Base-by-base conservation (phyloP, 306 rosid genomes). In the Cicer chorassanicum region DNA sequence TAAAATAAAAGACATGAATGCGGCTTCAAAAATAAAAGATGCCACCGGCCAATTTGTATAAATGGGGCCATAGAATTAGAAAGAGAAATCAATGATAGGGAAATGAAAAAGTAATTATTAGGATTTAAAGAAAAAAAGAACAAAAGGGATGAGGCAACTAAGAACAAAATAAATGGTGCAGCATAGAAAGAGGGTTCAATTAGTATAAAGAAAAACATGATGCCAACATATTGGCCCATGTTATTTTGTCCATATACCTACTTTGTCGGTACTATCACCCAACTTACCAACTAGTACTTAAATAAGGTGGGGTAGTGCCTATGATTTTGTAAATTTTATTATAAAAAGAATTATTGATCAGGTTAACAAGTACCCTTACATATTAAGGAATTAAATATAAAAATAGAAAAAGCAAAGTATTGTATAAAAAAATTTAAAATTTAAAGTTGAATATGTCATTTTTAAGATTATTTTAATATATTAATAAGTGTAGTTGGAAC, bases 191-290 rank as follows among this genome's bases (percentile, higher is more conserved):
- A 68, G 66, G 67, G 80, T 77, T 82, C 60, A 83, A 83, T 65
- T 70, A 3, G 74, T 86, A 87, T 39, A 45, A 80, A 70, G 84
- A 68, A 75, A 81, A 81, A 86, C 85, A 79, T 57, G 84, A 74
- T 65, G 73, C 82, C 86, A 86, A 84, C 90, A 87, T 82, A 76
- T 56, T 70, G 89, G 76, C 86, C 92, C 89, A 81, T 87, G 45
- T 68, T 40, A 14, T 63, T 82, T 82, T 89, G 84, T 81, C 79
- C 56, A 44, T 53, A 15, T 78, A 16, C 71, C 19, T 81, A 61
- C 50, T 75, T 86, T 86, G 86, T 83, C 84, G 41, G 57, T 55
- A 82, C 85, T 65, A 55, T 82, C 80, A 42, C 53, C 78, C 79
- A 73, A 77, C 71, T 65, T 45, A 43, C 73, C 80, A 60, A 77